Evolutionary conservation across 169 alveolate species (phyloP).

Genomic region (Fabrea salina): DNA sequence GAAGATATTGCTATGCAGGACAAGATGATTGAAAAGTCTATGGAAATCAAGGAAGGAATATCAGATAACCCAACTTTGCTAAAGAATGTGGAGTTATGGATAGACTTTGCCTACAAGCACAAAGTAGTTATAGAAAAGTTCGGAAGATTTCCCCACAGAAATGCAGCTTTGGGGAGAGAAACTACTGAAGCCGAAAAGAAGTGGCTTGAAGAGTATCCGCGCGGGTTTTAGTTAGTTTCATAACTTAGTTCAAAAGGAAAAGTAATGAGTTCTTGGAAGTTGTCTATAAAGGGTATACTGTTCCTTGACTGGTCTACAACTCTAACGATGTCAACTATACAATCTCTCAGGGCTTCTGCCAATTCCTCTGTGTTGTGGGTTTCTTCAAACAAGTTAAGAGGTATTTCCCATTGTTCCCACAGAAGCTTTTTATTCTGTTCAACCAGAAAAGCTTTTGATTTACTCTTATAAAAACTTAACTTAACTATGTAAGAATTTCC

Average conservation of each 20-base stretch:
- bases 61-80: too few species aligned
- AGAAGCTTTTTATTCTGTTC: background rate
- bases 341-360: too few species aligned
- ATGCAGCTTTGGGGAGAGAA: slow-evolving; percentile 46
- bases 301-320: too few species aligned
- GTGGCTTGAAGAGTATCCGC: slow-evolving; percentile 22
- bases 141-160: slow-evolving; percentile 61
- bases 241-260: too few species aligned
- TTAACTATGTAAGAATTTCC: background rate
- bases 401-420: slow-evolving; percentile 4
- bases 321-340: too few species aligned
- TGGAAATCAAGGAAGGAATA: background rate
- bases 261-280: too few species aligned
- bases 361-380: too few species aligned
- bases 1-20: background rate
- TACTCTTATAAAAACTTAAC: background rate
- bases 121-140: slow-evolving; percentile 21
- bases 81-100: background rate
- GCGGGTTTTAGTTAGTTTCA: slow-evolving; percentile 25
- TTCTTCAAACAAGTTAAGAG: too few species aligned
- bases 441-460: background rate
- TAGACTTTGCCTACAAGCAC: slow-evolving; percentile 31
- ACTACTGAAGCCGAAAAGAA: slow-evolving; percentile 46
- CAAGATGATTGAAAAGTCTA: background rate
- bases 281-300: too few species aligned